These are phyloP conservation scores for Globisporangium nagaii DNA, from an alignment of 352 stramenopile species.

Conservation along the genomic window DNA sequence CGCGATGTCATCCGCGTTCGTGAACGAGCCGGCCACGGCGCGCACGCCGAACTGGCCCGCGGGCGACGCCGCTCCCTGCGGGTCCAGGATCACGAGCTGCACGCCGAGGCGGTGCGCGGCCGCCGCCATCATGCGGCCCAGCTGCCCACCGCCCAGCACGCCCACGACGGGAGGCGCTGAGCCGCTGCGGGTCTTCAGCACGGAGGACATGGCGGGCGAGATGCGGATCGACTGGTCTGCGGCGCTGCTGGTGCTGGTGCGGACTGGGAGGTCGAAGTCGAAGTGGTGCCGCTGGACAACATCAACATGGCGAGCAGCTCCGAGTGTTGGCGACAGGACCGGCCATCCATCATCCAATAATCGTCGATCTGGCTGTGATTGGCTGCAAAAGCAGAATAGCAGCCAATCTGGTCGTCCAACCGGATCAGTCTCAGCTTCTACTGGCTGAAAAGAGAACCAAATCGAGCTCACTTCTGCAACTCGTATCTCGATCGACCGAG, in stretches of 20 bases:
- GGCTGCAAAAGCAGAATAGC: background rate
- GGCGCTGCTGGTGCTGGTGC: background rate
- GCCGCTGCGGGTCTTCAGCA: slow-evolving; percentile 38
- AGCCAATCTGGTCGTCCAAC: too few relatives aligned
- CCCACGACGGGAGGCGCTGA: slow-evolving; percentile 68
- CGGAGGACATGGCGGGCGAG: slow-evolving; percentile 24
- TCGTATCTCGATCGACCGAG: too few relatives aligned
- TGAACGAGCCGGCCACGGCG: slow-evolving; percentile 80
- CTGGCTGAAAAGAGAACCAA: background rate
- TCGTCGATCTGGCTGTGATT: background rate
- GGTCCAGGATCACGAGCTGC: slow-evolving; percentile 92
- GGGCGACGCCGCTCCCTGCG: slow-evolving; percentile 61
- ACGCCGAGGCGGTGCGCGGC: slow-evolving; percentile 93
- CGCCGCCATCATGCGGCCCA: slow-evolving; percentile 98
- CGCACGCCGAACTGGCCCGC: slow-evolving; percentile 66
- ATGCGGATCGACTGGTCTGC: background rate
- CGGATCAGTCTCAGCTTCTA: too few relatives aligned
- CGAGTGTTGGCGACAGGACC: background rate
- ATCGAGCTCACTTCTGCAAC: too few relatives aligned
- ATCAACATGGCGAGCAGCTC: slow-evolving; percentile 7
- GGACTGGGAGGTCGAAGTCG: background rate
- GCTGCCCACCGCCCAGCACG: slow-evolving; percentile 94
- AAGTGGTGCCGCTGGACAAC: slow-evolving; percentile 6
- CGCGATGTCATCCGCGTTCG: slow-evolving; percentile 55
- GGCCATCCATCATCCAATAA: slow-evolving; percentile 1